Evolutionary conservation across 208 protist species (phyloP).

Genomic region (Crithidia sp.): DNA sequence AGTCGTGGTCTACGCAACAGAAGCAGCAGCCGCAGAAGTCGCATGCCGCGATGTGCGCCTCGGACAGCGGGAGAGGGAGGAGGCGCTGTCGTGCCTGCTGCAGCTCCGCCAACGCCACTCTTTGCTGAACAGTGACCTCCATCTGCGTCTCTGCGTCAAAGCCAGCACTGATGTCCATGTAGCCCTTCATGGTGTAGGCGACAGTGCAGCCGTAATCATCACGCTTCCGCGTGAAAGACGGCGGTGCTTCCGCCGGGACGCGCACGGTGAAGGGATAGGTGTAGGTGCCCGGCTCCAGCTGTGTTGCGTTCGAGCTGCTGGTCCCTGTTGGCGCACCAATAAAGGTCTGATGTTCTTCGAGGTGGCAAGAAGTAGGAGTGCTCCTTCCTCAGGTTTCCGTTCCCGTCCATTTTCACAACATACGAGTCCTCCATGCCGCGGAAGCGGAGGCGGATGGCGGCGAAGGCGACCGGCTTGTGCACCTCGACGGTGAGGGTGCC

Average conservation of each 20-base stretch:
- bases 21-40: conserved; percentile 6
- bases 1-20: conserved; percentile 14
- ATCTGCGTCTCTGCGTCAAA: not conserved
- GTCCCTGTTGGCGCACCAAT: not conserved
- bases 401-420: not conserved
- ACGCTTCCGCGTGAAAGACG: not conserved
- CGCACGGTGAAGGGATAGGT: conserved; percentile 10
- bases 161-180: conserved; percentile 8
- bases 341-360: conserved; percentile 1
- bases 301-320: not conserved
- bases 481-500: conserved; percentile 11
- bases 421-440: conserved; percentile 10
- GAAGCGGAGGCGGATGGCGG: conserved; percentile 9
- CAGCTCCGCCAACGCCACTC: conserved; percentile 4
- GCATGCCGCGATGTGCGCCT: conserved; percentile 10
- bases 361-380: conserved; percentile 1
- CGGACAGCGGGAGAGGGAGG: conserved; percentile 1
- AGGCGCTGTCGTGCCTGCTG: conserved; percentile 4
- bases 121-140: not conserved
- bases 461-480: conserved; percentile 7
- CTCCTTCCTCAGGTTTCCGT: not conserved
- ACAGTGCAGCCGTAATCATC: conserved; percentile 11
- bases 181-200: conserved; percentile 2
- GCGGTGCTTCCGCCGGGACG: not conserved
- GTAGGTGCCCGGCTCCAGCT: conserved; percentile 16